phyloP scores from a whole-genome alignment of 257 asterid genomes.

The Fraxinus excelsior region DNA sequence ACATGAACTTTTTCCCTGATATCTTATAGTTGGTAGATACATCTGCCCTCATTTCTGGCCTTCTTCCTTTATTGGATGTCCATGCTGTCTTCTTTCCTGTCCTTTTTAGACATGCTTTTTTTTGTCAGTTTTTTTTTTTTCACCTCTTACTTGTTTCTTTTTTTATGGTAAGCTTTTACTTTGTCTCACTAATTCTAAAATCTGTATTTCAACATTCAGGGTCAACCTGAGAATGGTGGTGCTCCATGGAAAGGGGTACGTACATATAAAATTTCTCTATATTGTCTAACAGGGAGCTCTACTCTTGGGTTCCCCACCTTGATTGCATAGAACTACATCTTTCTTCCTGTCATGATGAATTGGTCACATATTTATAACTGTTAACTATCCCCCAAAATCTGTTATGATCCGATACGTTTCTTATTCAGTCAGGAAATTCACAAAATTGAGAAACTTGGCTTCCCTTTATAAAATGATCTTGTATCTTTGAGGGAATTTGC shows the following conservation, averaged over 20 bases:
- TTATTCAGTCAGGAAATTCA: background rate
- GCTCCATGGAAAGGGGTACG: constrained; percentile 98
- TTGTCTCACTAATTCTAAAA: constrained; percentile 16
- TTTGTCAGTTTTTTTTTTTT: background rate
- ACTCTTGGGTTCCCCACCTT: background rate
- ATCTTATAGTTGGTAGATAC: background rate
- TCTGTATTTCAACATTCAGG: constrained; percentile 51
- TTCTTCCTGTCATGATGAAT: background rate
- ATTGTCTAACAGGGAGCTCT: background rate
- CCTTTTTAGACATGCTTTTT: background rate
- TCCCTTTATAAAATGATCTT: background rate
- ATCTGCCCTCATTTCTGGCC: background rate
- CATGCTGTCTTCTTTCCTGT: background rate
- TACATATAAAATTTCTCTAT: constrained; percentile 12
- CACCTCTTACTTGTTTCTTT: background rate
- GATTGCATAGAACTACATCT: background rate
- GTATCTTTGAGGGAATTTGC: background rate
- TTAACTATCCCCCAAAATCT: background rate
- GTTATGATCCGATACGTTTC: background rate
- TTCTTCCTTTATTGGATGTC: background rate
- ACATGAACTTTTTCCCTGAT: background rate
- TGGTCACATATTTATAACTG: background rate
- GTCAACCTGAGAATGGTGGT: constrained; percentile 73
- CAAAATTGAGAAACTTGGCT: background rate
- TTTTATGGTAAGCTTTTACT: constrained; percentile 5